Base-by-base conservation (phyloP, 345 rosid genomes). In the Euclidium syriacum region DNA sequence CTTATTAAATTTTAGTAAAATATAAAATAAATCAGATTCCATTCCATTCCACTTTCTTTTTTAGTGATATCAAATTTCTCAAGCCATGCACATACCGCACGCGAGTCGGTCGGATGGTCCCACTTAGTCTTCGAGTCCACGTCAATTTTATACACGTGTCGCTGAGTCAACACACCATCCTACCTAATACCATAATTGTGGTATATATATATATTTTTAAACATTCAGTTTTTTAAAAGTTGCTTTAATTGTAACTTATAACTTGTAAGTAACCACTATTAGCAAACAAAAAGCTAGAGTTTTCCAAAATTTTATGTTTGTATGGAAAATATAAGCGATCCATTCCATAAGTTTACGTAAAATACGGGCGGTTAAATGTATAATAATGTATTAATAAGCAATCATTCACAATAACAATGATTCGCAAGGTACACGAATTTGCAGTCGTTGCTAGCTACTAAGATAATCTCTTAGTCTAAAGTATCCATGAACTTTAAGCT, bases 31-130 rank as follows among this genome's bases (percentile, higher is more conserved):
- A 47, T 67, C 50, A 29, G 59, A 16, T 44, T 53, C 68, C 68
- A 42, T 56, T 61, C 35, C 52, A 16, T 44, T 53, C 68, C 68
- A 42, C 62, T 61, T 43, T 61, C 42, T 22, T 35, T 36, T 39
- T 27, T 11, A 25, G 57, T 11, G 27, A 23, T 39, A 9, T 38
- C 6, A 14, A 25, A 4, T 27, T 46, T 59, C 30, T 36, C 17
- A 34, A 18, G 36, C 56, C 68, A 69, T 61, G 67, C 61, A 52
- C 54, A 36, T 36, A 43, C 22, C 12, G 62, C 73, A 61, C 41
- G 68, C 62, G 62, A 60, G 49, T 52, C 57, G 62, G 68, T 61
- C 73, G 49, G 54, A 52, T 44, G 55, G 62, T 34, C 68, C 60
- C 54, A 29, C 18, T 43, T 2, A 14, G 49, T 56, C 48, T 29